Evolutionary conservation across 805 yeast genomes (phyloP), one percentile per base, ranked within the genome.

Genomic region (Starmerella geochares): DNA sequence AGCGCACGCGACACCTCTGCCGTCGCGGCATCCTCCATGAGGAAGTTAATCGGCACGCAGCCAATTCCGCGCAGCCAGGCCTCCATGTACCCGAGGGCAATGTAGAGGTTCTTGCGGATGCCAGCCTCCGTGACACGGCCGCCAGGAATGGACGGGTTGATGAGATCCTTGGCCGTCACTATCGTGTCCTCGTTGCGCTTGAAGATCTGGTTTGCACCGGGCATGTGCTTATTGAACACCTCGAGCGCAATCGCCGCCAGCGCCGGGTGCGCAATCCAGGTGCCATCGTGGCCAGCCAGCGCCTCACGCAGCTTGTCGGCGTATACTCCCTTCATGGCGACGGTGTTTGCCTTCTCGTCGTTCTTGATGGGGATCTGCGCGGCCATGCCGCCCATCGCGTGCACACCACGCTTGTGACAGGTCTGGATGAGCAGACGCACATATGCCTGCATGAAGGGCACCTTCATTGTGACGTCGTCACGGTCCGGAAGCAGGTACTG

Each of bases 381-480:
- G 52, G 85, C 85, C 86, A 80, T 80, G 51, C 86, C 86, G 47
- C 86, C 86, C 75, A 80, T 77, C 42, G 86, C 86, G 62, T 80
- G 84, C 39, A 80, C 85, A 55, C 81, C 81, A 59, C 86, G 75
- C 67, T 72, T 71, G 69, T 80, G 86, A 62, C 83, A 77, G 50
- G 84, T 79, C 69, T 79, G 68, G 59, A 81, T 80, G 62, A 80
- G 72, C 55, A 79, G 71, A 58, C 74, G 74, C 56, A 80, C 85
- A 62, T 80, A 80, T 21, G 80, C 68, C 27, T 77, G 68, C 85
- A 80, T 80, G 68, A 80, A 80, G 35, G 83, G 84, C 19, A 79
- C 79, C 59, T 65, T 68, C 84, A 80, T 80, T 48, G 80, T 79
- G 49, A 81, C 83, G 61, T 79, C 83, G 36, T 76, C 71, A 58